A percentile compares a stretch with the other conserved stretches of the same genome.
phyloP scores from a whole-genome alignment of 495 filamentous ascomycete species.

The Daldinia loculata region DNA sequence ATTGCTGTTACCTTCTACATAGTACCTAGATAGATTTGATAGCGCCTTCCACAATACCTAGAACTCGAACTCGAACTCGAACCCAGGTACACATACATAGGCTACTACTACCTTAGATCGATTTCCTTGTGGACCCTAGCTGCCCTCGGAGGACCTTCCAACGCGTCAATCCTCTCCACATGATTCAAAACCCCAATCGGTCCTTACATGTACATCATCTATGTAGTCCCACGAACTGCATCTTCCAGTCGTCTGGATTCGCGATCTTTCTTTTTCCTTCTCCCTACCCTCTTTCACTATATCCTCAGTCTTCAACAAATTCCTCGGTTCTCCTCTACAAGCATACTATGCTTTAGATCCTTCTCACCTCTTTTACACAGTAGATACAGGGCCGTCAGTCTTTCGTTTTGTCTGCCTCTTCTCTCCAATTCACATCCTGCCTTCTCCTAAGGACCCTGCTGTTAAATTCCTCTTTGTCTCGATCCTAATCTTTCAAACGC shows the following conservation, averaged over 20 bases:
- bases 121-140: constrained; percentile 33
- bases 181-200: neutral
- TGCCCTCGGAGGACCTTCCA: constrained; percentile 32
- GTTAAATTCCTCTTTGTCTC: constrained; percentile 19
- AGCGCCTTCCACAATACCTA: neutral
- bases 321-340: constrained; percentile 14
- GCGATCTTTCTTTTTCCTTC: constrained; percentile 28
- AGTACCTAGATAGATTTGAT: neutral
- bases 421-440: constrained; percentile 7
- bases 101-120: constrained; percentile 27
- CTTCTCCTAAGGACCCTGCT: constrained; percentile 30
- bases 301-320: constrained; percentile 9
- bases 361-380: constrained; percentile 5
- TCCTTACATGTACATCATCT: constrained; percentile 15
- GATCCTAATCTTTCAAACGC: constrained; percentile 14
- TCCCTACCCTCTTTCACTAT: constrained; percentile 5
- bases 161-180: constrained; percentile 31
- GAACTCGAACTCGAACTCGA: neutral
- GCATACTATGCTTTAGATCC: constrained; percentile 35
- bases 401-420: constrained; percentile 36
- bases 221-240: constrained; percentile 18
- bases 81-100: neutral
- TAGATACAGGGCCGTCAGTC: constrained; percentile 26
- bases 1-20: neutral
- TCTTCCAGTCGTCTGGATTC: constrained; percentile 13